phyloP scores from a whole-genome alignment of 306 rosid species.

The Vicia villosa region DNA sequence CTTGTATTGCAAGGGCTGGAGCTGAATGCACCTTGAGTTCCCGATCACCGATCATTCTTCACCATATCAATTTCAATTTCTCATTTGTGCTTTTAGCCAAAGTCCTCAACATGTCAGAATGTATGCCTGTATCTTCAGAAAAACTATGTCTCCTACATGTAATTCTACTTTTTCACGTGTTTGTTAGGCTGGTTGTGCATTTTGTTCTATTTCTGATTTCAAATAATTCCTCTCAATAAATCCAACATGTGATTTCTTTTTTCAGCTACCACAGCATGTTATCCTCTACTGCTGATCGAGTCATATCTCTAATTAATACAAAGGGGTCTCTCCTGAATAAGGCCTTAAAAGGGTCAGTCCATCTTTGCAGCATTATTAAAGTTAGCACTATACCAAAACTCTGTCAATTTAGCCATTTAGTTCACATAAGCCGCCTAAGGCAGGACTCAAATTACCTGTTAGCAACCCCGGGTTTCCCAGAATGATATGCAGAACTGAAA shows the following conservation, averaged over 20 bases:
- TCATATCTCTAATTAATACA: neutral
- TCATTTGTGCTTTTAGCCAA: neutral
- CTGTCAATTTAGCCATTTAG: neutral
- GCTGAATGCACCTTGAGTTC: constrained; percentile 2
- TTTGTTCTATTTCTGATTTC: neutral
- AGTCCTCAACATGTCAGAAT: neutral
- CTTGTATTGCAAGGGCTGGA: neutral
- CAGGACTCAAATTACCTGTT: neutral
- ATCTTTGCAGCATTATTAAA: neutral
- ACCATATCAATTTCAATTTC: neutral
- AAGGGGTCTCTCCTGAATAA: neutral
- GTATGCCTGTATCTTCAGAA: neutral
- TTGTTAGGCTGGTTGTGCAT: neutral
- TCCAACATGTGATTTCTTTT: neutral
- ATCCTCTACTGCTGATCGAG: neutral
- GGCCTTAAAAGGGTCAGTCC: neutral
- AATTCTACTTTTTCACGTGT: neutral
- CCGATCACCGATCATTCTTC: neutral
- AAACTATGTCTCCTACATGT: neutral
- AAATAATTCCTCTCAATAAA: neutral
- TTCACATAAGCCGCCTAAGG: neutral
- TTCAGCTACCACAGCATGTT: neutral
- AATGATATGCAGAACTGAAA: neutral
- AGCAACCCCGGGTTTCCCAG: neutral
- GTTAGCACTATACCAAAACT: neutral